phyloP scores from a whole-genome alignment of 495 filamentous ascomycete genomes.

The Pyrenula aspistea region DNA sequence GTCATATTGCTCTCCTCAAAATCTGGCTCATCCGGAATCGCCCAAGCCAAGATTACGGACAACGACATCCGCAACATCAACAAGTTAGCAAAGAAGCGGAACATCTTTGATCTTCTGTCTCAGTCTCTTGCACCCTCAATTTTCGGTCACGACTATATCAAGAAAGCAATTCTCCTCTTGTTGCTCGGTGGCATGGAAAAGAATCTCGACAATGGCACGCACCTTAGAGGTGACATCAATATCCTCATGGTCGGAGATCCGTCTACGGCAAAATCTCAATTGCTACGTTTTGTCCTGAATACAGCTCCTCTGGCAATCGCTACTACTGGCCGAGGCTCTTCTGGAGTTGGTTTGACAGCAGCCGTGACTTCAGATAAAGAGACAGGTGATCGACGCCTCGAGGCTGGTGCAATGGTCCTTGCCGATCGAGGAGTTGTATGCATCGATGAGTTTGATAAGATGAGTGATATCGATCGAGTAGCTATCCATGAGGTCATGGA shows the following conservation, averaged over 20 bases:
- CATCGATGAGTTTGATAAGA: conserved; percentile 99
- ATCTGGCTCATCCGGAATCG: conserved; percentile 76
- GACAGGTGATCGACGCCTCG: conserved; percentile 86
- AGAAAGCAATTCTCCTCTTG: conserved; percentile 96
- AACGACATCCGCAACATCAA: conserved; percentile 98
- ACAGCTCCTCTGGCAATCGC: conserved; percentile 95
- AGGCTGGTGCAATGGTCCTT: conserved; percentile 98
- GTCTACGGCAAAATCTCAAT: conserved; percentile 95
- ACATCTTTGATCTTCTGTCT: conserved; percentile 86
- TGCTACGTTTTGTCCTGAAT: conserved; percentile 94
- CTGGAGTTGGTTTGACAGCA: conserved; percentile 94
- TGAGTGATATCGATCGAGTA: conserved; percentile 96
- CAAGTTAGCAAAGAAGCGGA: conserved; percentile 90
- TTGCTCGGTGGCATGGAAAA: conserved; percentile 97
- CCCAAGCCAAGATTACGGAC: conserved; percentile 87
- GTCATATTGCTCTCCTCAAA: conserved; percentile 92
- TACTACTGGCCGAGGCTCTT: conserved; percentile 93
- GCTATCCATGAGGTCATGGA: conserved; percentile 99
- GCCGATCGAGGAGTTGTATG: conserved; percentile 95
- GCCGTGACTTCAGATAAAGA: conserved; percentile 96
- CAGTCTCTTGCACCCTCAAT: conserved; percentile 97
- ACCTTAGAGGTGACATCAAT: conserved; percentile 97
- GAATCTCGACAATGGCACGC: conserved; percentile 95
- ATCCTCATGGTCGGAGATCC: conserved; percentile 99
- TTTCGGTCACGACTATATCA: conserved; percentile 94